Conservation (phyloP, 768 basidiomycete species). For the Lactarius indigo region DNA sequence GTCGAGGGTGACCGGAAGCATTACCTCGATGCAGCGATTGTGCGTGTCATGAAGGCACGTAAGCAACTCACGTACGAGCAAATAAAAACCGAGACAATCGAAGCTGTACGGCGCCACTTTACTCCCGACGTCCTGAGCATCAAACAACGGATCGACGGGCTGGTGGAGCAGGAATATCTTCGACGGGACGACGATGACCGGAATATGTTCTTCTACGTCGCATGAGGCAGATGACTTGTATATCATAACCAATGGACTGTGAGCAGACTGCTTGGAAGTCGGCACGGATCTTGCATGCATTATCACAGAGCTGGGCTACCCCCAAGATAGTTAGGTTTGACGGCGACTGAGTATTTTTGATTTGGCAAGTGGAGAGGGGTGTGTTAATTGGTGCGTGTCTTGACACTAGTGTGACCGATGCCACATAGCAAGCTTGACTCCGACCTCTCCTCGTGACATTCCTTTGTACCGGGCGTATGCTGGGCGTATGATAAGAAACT, state of each 20-base stretch:
- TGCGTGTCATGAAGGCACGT: constrained; percentile 91
- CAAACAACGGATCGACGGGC: constrained; percentile 75
- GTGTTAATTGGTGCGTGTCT: not conserved
- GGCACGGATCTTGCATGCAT: not conserved
- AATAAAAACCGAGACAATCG: constrained; percentile 78
- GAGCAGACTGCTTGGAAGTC: not conserved
- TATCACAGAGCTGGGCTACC: not conserved
- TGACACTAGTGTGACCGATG: not conserved
- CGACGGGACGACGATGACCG: constrained; percentile 69
- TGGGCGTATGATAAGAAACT: not conserved
- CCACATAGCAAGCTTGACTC: not conserved
- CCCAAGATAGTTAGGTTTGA: not conserved
- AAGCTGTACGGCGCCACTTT: constrained; percentile 86
- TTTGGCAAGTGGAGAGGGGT: too few relatives aligned
- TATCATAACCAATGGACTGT: not conserved
- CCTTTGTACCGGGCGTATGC: not conserved
- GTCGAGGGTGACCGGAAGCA: constrained; percentile 86
- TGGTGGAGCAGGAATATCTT: constrained; percentile 88
- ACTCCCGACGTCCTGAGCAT: constrained; percentile 79
- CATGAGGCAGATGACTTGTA: constrained; percentile 37
- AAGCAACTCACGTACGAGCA: constrained; percentile 80
- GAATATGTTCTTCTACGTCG: constrained; percentile 76
- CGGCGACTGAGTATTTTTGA: not conserved
- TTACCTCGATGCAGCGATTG: constrained; percentile 91
- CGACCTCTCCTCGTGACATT: not conserved